Evolutionary conservation across 139 green algal species (phyloP).

Genomic region (Parachlorella kessleri): DNA sequence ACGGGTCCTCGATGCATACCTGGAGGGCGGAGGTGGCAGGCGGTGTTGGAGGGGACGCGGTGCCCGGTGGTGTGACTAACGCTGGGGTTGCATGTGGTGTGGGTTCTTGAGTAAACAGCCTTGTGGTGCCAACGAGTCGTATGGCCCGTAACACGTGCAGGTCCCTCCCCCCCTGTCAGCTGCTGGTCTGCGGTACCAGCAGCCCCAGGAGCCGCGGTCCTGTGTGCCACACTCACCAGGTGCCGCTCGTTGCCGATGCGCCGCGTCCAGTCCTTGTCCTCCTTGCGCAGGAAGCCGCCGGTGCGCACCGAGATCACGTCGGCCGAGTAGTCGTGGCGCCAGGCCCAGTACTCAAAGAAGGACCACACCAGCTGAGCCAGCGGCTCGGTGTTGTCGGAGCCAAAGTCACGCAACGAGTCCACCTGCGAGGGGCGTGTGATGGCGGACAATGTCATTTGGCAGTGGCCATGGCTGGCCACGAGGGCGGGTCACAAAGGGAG

Average conservation of each 20-base stretch:
- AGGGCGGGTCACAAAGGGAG: too few species aligned
- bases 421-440: constrained; percentile 31
- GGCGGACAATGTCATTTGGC: too few species aligned
- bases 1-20: constrained; percentile 89
- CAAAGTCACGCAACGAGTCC: constrained; percentile 64
- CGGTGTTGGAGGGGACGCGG: background rate
- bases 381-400: constrained; percentile 75
- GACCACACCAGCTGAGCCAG: constrained; percentile 78
- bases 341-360: constrained; percentile 96
- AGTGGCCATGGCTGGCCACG: too few species aligned
- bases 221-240: too few species aligned
- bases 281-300: constrained; percentile 74
- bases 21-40: background rate
- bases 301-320: constrained; percentile 77
- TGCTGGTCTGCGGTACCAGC: too few species aligned
- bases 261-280: constrained; percentile 89
- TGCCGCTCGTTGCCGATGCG: constrained; percentile 89
- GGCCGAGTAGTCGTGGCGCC: constrained; percentile 84
- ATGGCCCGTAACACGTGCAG: too few species aligned
- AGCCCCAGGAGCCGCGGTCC: too few species aligned
- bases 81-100: background rate
- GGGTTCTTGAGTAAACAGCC: too few species aligned
- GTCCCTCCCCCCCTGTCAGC: too few species aligned
- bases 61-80: background rate
- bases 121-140: too few species aligned